Conservation (phyloP, 2,329 filamentous ascomycete genomes). For the Corinectria fuckeliana region DNA sequence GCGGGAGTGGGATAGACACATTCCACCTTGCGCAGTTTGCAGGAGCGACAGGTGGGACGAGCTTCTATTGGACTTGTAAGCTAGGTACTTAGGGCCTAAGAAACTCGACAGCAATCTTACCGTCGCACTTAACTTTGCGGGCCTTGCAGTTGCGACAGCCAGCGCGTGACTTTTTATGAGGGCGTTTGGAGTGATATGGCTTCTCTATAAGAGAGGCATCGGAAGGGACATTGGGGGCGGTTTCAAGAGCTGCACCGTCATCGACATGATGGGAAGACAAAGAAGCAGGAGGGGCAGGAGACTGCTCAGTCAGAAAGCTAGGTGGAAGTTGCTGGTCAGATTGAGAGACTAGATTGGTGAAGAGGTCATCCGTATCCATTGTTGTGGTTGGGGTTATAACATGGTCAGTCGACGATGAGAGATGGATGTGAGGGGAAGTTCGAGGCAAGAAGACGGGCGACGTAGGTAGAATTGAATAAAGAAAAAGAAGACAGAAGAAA, state of each 20-base stretch:
- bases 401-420: background rate
- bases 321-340: background rate
- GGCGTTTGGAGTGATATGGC: conserved; percentile 53
- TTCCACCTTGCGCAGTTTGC: conserved; percentile 53
- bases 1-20: conserved; percentile 53
- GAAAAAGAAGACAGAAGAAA: too few relatives aligned
- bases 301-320: background rate
- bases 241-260: too few relatives aligned
- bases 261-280: background rate
- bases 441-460: too few relatives aligned
- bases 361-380: conserved; percentile 6
- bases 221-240: too few relatives aligned
- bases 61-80: conserved; percentile 46
- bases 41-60: conserved; percentile 57
- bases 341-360: background rate
- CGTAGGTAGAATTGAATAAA: background rate
- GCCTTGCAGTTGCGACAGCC: conserved; percentile 63
- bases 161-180: conserved; percentile 61
- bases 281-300: background rate
- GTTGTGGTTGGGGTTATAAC: background rate
- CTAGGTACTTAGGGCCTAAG: background rate
- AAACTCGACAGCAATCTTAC: conserved; percentile 31
- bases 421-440: background rate
- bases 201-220: background rate
- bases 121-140: conserved; percentile 63